These are phyloP conservation scores for Starmerella bombicola DNA, from an alignment of 805 yeast species.

Conservation along the genomic window DNA sequence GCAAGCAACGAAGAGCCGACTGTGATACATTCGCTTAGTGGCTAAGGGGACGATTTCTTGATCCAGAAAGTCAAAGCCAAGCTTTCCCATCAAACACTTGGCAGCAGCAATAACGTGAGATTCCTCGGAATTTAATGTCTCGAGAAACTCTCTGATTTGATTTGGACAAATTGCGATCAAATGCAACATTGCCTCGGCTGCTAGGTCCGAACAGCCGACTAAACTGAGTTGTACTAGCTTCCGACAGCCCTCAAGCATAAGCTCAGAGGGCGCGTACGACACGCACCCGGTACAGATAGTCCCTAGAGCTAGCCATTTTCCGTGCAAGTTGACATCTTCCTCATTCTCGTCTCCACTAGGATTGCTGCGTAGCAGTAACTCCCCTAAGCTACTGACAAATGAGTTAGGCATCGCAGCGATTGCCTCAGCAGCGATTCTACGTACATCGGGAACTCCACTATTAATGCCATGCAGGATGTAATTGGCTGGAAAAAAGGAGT, in stretches of 20 bases:
- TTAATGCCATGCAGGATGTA: constrained; percentile 29
- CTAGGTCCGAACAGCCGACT: constrained; percentile 3
- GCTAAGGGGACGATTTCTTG: constrained; percentile 5
- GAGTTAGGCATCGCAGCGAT: constrained; percentile 18
- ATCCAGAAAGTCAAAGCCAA: neutral
- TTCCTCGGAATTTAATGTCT: constrained; percentile 3
- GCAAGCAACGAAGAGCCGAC: constrained; percentile 15
- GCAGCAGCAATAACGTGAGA: constrained; percentile 1
- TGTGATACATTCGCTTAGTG: constrained; percentile 2
- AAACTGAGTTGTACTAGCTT: neutral
- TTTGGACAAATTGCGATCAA: constrained; percentile 1
- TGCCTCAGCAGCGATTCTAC: constrained; percentile 35
- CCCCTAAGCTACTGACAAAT: neutral
- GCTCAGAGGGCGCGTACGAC: neutral
- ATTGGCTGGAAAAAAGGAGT: constrained; percentile 21
- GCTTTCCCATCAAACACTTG: neutral
- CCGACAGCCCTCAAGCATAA: neutral
- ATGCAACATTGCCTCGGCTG: constrained; percentile 4
- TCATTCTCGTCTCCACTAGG: neutral
- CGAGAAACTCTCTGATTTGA: neutral
- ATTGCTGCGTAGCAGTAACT: neutral
- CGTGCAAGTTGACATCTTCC: constrained; percentile 5
- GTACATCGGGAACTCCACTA: constrained; percentile 34
- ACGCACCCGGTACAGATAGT: neutral
- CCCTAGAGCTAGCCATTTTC: constrained; percentile 13